Evolutionary conservation across 2,329 filamentous ascomycete genomes (phyloP).

Genomic region (Didymellaceae sp.): DNA sequence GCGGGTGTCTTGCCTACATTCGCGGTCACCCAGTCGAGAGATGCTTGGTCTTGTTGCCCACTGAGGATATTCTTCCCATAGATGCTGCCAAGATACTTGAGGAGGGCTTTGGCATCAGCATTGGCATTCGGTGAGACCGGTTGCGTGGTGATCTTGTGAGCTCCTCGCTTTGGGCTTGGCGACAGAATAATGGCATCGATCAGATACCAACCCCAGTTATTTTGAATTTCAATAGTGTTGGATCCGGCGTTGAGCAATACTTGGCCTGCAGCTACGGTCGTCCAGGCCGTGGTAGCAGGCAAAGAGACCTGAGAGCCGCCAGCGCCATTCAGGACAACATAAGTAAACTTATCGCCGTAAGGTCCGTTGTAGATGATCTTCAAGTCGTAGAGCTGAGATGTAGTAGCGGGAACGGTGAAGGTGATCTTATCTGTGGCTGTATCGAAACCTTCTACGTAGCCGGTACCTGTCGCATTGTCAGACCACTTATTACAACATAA

Average conservation of each 20-base stretch:
- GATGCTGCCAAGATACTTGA: conserved; percentile 53
- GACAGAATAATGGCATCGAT: conserved; percentile 54
- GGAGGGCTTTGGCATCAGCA: conserved; percentile 48
- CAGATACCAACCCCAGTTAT: conserved; percentile 59
- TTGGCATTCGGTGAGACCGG: conserved; percentile 51
- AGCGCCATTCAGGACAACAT: conserved; percentile 53
- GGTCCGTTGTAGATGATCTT: conserved; percentile 54
- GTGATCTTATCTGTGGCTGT: conserved; percentile 52
- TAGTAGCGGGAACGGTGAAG: conserved; percentile 50
- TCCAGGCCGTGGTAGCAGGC: conserved; percentile 49
- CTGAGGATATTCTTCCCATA: conserved; percentile 58
- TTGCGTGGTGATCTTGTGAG: conserved; percentile 49
- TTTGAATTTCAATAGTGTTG: conserved; percentile 56
- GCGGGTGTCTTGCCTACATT: conserved; percentile 58
- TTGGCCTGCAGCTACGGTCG: conserved; percentile 53
- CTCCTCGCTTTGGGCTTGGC: conserved; percentile 45
- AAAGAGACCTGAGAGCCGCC: conserved; percentile 53
- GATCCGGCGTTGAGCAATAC: conserved; percentile 52
- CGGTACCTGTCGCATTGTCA: conserved; percentile 47
- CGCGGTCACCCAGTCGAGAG: conserved; percentile 52
- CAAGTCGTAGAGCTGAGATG: conserved; percentile 53
- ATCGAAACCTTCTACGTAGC: conserved; percentile 58
- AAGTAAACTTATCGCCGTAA: conserved; percentile 56
- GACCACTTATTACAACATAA: neutral
- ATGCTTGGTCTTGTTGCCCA: conserved; percentile 56